Conservation (phyloP, 306 rosid species). For the Senna siamea region DNA sequence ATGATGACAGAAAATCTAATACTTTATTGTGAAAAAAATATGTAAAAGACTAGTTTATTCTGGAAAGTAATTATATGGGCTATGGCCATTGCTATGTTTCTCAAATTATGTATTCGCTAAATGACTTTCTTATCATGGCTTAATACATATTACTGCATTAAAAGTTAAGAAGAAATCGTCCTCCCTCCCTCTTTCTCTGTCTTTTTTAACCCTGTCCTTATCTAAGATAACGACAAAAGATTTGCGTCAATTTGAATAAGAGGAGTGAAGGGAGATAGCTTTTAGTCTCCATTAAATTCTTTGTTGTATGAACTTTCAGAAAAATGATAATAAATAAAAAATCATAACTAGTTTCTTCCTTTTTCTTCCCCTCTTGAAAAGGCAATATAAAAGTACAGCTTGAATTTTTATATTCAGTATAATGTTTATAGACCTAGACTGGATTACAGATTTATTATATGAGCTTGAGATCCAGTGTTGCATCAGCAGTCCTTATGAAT, state of each 20-base stretch:
- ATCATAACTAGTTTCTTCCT: not conserved
- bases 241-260: not conserved
- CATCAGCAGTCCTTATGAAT: not conserved
- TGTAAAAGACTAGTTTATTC: constrained; percentile 17
- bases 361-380: not conserved
- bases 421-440: not conserved
- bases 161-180: constrained; percentile 1
- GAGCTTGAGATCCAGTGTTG: not conserved
- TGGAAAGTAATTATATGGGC: constrained; percentile 1
- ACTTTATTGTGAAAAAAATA: not conserved
- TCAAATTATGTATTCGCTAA: not conserved
- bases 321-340: not conserved
- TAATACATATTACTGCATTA: not conserved
- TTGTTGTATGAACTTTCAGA: not conserved
- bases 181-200: not conserved
- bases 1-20: constrained; percentile 1
- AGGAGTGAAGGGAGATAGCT: not conserved
- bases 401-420: not conserved
- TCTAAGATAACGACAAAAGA: not conserved
- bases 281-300: not conserved
- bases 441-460: not conserved
- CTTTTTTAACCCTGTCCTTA: not conserved
- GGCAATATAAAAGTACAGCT: not conserved
- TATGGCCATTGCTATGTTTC: not conserved
- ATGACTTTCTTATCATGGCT: not conserved